Percentiles rank a stretch among this genome's conserved stretches.
phyloP scores from a whole-genome alignment of 257 asterid genomes.

The Gardenia jasminoides region DNA sequence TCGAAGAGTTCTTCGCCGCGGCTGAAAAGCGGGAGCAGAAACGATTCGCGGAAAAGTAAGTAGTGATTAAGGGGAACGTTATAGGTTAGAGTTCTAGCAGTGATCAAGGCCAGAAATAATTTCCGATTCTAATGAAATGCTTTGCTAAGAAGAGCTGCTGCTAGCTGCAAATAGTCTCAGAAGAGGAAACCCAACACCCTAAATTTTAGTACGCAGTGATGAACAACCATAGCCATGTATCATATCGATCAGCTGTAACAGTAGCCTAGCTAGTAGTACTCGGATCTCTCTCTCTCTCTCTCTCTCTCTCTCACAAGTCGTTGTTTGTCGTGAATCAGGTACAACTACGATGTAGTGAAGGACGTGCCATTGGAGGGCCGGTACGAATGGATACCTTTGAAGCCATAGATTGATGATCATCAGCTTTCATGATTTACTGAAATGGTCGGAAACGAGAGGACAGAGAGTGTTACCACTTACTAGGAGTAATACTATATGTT shows the following conservation, averaged over 20 bases:
- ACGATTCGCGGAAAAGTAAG: slow-evolving; percentile 76
- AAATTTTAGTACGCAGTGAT: background rate
- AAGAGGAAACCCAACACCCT: slow-evolving; percentile 6
- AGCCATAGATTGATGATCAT: slow-evolving; percentile 12
- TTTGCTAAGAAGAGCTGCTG: background rate
- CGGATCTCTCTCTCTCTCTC: too few species aligned
- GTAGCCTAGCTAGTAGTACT: background rate
- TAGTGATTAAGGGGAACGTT: background rate
- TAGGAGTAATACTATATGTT: background rate
- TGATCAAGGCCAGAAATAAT: background rate
- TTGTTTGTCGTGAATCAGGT: slow-evolving; percentile 44
- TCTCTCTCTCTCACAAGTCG: background rate
- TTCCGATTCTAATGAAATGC: background rate
- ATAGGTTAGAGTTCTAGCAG: background rate
- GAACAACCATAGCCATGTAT: background rate
- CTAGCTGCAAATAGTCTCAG: background rate
- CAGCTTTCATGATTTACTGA: background rate
- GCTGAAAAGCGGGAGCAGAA: slow-evolving; percentile 69
- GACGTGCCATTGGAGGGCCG: slow-evolving; percentile 82
- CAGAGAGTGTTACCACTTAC: background rate
- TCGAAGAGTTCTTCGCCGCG: slow-evolving; percentile 73
- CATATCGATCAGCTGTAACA: background rate
- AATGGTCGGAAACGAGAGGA: slow-evolving; percentile 1
- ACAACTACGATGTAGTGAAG: slow-evolving; percentile 74
- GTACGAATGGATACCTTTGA: slow-evolving; percentile 67